These are phyloP conservation scores for Xylariaceae sp. DNA, from an alignment of 2,329 filamentous ascomycete genomes.

Conservation along the genomic window DNA sequence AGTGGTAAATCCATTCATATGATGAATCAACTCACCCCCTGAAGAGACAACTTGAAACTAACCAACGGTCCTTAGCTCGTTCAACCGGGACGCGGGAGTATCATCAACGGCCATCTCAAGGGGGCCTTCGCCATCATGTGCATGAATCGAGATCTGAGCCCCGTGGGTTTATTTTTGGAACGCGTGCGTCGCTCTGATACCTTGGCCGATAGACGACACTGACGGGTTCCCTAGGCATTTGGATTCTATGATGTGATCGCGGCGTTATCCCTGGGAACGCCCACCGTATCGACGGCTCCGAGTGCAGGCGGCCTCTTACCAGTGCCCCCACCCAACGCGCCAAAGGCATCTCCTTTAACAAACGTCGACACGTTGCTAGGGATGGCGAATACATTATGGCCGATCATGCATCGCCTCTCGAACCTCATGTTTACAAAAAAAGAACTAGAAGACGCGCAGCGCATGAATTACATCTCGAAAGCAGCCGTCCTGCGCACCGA, in stretches of 20 bases:
- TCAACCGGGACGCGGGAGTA: constrained; percentile 53
- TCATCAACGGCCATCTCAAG: constrained; percentile 56
- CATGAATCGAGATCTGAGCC: constrained; percentile 41
- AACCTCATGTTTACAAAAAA: constrained; percentile 49
- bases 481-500: constrained; percentile 45
- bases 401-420: constrained; percentile 56
- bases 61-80: constrained; percentile 44
- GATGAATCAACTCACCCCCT: neutral
- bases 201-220: constrained; percentile 16
- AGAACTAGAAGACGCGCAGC: constrained; percentile 44
- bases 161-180: constrained; percentile 54
- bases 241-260: constrained; percentile 62
- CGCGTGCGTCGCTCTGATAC: constrained; percentile 38
- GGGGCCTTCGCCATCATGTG: constrained; percentile 58
- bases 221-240: constrained; percentile 46
- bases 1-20: constrained; percentile 40
- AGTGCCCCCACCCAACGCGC: constrained; percentile 43
- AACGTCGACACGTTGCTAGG: constrained; percentile 56
- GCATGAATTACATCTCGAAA: constrained; percentile 39
- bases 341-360: constrained; percentile 41
- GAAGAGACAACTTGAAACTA: neutral
- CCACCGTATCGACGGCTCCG: constrained; percentile 49
- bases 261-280: constrained; percentile 55
- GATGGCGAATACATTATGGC: constrained; percentile 58
- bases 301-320: constrained; percentile 43